A percentile compares a stretch with the other conserved stretches of the same genome.
These are phyloP conservation scores for Aspergillus carlsbadensis DNA, from an alignment of 495 filamentous ascomycete species.

Conservation along the genomic window DNA sequence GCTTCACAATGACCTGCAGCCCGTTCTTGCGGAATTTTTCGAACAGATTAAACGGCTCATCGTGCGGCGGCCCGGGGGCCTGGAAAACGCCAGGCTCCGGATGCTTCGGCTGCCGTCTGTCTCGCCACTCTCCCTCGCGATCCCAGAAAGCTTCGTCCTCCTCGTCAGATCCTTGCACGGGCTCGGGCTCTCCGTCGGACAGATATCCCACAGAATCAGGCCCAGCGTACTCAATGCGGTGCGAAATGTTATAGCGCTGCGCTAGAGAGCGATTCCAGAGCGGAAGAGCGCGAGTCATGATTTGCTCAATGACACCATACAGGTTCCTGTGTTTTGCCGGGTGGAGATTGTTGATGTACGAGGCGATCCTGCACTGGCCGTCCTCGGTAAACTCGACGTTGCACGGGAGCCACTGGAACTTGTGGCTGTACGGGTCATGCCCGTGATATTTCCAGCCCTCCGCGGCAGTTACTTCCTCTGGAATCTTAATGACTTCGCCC, in stretches of 20 bases:
- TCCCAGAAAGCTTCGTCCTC: neutral
- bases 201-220: neutral
- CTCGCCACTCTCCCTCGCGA: neutral
- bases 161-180: no score
- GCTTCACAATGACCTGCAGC: neutral
- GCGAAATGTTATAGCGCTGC: neutral
- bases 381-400: conserved; percentile 44
- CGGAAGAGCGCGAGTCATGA: conserved; percentile 48
- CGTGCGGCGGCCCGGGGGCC: neutral
- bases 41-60: neutral
- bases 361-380: conserved; percentile 31
- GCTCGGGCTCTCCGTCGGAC: no score
- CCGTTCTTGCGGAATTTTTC: conserved; percentile 4
- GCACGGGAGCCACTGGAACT: conserved; percentile 62
- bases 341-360: conserved; percentile 65
- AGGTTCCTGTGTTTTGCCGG: conserved; percentile 43
- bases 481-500: neutral
- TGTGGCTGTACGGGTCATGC: conserved; percentile 4
- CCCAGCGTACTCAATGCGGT: neutral
- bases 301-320: conserved; percentile 48
- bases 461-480: neutral
- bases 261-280: conserved; percentile 43
- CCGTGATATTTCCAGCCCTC: neutral
- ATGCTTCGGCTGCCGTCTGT: neutral
- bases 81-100: conserved; percentile 1